Conservation (phyloP, 371 early-diverging fungal species). For the Circinella minor region DNA sequence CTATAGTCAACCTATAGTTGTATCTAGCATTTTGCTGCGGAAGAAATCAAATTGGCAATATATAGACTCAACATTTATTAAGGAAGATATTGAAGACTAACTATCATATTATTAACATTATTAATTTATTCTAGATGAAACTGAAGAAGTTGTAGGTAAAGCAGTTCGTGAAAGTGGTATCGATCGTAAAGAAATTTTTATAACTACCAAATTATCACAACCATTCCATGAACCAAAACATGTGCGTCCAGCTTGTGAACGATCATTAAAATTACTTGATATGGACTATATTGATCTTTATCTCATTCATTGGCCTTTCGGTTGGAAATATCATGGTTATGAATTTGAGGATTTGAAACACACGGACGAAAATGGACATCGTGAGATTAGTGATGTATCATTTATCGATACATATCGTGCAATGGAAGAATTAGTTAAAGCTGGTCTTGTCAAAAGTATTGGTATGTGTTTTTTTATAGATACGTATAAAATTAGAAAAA, state of each 20-base stretch:
- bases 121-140: conserved; percentile 28
- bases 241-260: conserved; percentile 51
- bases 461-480: conserved; percentile 33
- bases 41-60: too few species aligned
- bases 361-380: conserved; percentile 25
- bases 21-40: too few species aligned
- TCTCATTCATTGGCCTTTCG: conserved; percentile 67
- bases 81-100: too few species aligned
- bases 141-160: conserved; percentile 80
- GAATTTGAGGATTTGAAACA: conserved; percentile 23
- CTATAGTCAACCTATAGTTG: too few species aligned
- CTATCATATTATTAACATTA: too few species aligned
- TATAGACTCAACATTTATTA: too few species aligned
- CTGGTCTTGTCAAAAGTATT: conserved; percentile 56
- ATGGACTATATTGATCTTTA: conserved; percentile 91
- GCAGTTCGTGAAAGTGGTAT: conserved; percentile 55
- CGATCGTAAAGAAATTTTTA: conserved; percentile 61
- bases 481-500: too few species aligned
- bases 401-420: conserved; percentile 74
- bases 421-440: conserved; percentile 70
- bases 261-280: conserved; percentile 72
- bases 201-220: conserved; percentile 85
- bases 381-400: conserved; percentile 44
- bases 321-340: conserved; percentile 42
- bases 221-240: conserved; percentile 58